Evolutionary conservation across 2,329 filamentous ascomycete species (phyloP).

Genomic region (Aureobasidium namibiae): DNA sequence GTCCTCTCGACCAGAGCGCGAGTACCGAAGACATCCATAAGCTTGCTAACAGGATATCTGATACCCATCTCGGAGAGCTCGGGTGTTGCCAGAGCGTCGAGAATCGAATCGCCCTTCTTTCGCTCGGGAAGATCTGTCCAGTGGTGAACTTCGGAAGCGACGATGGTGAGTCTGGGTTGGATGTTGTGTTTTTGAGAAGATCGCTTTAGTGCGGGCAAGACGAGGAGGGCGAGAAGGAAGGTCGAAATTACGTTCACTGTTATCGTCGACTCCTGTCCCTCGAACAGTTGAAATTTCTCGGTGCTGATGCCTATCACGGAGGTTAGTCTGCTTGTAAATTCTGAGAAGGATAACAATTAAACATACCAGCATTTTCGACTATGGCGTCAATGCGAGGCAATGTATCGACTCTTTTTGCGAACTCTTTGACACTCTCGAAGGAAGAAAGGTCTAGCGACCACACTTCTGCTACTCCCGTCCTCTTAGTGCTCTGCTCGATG

Average conservation of each 20-base stretch:
- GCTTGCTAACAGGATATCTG: constrained; percentile 40
- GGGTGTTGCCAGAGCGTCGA: constrained; percentile 31
- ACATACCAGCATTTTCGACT: constrained; percentile 23
- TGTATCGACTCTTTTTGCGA: constrained; percentile 24
- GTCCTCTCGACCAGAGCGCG: constrained; percentile 31
- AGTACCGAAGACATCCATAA: constrained; percentile 40
- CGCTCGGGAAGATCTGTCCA: constrained; percentile 32
- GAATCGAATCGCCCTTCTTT: constrained; percentile 23
- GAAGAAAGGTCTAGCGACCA: constrained; percentile 38
- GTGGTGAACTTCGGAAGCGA: constrained; percentile 37
- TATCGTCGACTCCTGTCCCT: constrained; percentile 42
- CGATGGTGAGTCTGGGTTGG: constrained; percentile 31
- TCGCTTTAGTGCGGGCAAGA: constrained; percentile 45
- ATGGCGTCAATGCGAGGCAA: constrained; percentile 20
- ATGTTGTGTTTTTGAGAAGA: constrained; percentile 27
- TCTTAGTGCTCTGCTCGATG: constrained; percentile 29
- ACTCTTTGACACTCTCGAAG: constrained; percentile 31
- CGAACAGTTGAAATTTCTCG: constrained; percentile 25
- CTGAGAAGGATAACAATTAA: no score
- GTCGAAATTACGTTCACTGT: constrained; percentile 48
- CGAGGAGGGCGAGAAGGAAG: constrained; percentile 40
- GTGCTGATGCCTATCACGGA: constrained; percentile 29
- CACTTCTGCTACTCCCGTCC: constrained; percentile 32
- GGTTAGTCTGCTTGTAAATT: neutral
- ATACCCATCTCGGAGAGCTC: constrained; percentile 29